Percentiles rank a stretch among this genome's conserved stretches.
Conservation (phyloP, 768 basidiomycete species). For the Steccherinum ochraceum region DNA sequence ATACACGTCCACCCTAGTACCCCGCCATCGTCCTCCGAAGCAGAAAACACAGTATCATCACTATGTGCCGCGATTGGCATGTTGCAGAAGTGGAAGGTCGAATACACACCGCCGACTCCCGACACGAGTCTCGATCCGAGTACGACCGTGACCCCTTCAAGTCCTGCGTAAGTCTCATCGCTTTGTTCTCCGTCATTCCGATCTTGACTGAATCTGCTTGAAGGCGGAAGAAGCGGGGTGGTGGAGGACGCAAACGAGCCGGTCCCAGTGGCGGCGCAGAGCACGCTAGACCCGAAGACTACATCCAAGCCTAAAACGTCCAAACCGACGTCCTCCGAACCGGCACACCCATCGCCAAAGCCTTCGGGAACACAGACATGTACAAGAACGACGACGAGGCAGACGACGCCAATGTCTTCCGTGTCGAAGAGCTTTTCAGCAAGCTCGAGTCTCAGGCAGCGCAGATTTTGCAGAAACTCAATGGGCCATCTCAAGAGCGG, state of each 20-base stretch:
- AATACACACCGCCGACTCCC: background rate
- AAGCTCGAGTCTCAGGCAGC: conserved; percentile 6
- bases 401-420: background rate
- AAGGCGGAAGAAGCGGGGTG: background rate
- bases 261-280: background rate
- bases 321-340: background rate
- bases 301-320: conserved; percentile 4
- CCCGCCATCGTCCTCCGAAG: too few species aligned
- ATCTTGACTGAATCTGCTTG: background rate
- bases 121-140: background rate
- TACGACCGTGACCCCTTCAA: too few species aligned
- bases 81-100: conserved; percentile 1
- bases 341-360: conserved; percentile 1
- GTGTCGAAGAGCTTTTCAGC: conserved; percentile 4
- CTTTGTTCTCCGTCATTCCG: too few species aligned
- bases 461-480: background rate
- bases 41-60: conserved; percentile 6
- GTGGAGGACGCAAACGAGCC: background rate
- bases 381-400: background rate
- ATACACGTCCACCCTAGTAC: too few species aligned
- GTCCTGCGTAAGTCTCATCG: background rate
- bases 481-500: background rate
- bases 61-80: conserved; percentile 8
- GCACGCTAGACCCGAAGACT: too few species aligned
- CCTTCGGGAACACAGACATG: conserved; percentile 1